Base-by-base conservation (phyloP, 805 yeast genomes). In the Blastobotrys chiropterorum region DNA sequence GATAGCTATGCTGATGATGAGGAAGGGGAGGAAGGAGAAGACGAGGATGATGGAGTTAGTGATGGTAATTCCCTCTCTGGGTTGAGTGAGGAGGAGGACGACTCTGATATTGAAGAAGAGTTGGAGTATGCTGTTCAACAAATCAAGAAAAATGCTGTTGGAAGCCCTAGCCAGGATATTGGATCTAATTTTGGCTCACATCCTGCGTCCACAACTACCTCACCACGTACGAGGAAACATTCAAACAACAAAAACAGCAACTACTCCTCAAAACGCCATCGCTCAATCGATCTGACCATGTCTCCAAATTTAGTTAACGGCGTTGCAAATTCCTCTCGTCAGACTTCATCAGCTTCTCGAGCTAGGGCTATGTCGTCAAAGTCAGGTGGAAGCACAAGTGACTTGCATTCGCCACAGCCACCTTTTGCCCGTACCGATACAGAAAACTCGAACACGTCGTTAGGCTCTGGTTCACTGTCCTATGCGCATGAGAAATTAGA, bases 51-150 rank as follows among this genome's bases (percentile, higher is more conserved):
- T 19, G 39, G 20, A 13, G 50, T 46, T 26, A 39, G 40, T 0
- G 52, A 49, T 17, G 54, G 49, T 50, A 51, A 47, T 11, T 20
- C 56, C 53, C 42, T 64, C 11, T 66, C 72, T n/a, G 72, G 66
- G 43, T 62, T 68, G 48, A 63, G 69, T 26, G 69, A 67, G 45
- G 34, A 26, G 11, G 77, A 72, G 19, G 76, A 71, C 43, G 72
- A 67, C 44, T 66, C 65, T 43, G 71, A 71, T 43, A 55, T 72
- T n/a, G 76, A 69, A 49, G 74, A 70, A 44, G 71, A 70, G n/a
- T 59, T 74, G 53, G 61, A 68, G 46, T 62, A 64, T 51, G 66
- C 71, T 5, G 63, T 67, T 14, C 54, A 60, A 53, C 64, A 68
- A 55, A 48, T 67, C 55, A 64, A 65, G 48, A 55, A 55, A 44